Percentiles rank a stretch among this genome's conserved stretches.
Evolutionary conservation across 225 moss, liverwort and hornwort genomes (phyloP).

Genomic region (Bryoerythrophyllum caledonicum): DNA sequence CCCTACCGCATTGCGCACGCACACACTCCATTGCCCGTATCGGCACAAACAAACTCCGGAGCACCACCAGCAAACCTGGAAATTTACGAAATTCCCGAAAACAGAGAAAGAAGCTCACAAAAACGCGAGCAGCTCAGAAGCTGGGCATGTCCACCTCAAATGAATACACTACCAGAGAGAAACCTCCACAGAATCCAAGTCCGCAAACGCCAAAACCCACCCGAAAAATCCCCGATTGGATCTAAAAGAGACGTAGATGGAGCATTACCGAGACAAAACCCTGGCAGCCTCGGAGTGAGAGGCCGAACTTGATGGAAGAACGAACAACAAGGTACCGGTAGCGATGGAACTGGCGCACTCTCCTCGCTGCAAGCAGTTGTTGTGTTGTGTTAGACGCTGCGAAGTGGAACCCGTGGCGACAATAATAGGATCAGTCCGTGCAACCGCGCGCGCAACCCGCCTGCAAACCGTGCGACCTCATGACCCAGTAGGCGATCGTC

Average conservation of each 20-base stretch:
- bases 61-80: neutral
- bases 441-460: slow-evolving; percentile 13
- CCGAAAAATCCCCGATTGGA: neutral
- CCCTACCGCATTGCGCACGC: slow-evolving; percentile 10
- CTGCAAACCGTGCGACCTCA: slow-evolving; percentile 5
- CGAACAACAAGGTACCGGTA: neutral
- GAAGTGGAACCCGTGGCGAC: neutral
- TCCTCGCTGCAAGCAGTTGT: neutral
- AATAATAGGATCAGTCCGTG: neutral
- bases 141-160: neutral
- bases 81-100: neutral
- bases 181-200: neutral
- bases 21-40: neutral
- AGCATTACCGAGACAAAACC: slow-evolving; percentile 1
- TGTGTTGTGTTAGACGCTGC: neutral
- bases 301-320: neutral
- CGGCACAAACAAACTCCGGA: neutral
- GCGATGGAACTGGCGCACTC: neutral
- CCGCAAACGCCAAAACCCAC: neutral
- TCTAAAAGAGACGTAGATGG: neutral
- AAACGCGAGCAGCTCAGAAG: neutral
- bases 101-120: neutral
- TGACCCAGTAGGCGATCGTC: too few species aligned
- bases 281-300: neutral
- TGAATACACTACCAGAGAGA: neutral